Conservation (phyloP, 352 stramenopile species). For the Phytophthora kernoviae region DNA sequence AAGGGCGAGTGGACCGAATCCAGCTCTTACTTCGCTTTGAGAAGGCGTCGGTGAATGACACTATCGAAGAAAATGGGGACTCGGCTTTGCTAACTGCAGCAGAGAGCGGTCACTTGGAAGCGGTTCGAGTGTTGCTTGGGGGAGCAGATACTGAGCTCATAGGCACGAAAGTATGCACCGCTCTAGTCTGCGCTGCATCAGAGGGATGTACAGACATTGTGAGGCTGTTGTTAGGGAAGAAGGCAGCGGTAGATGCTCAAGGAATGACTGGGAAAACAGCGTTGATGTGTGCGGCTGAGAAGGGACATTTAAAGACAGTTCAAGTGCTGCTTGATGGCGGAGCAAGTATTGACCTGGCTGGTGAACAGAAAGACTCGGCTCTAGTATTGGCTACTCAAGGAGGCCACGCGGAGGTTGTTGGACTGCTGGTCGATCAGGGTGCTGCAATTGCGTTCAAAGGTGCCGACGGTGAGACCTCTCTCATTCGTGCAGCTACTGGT, state of each 20-base stretch:
- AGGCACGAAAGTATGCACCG: background rate
- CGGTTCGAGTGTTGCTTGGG: background rate
- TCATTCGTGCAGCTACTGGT: background rate
- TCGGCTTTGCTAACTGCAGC: background rate
- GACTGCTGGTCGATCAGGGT: background rate
- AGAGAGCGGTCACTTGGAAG: background rate
- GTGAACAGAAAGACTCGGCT: background rate
- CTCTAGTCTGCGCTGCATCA: slow-evolving; percentile 7
- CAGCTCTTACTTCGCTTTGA: background rate
- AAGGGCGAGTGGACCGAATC: background rate
- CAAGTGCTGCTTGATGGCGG: background rate
- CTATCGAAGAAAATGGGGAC: background rate
- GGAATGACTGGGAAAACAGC: slow-evolving; percentile 1
- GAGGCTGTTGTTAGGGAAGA: background rate
- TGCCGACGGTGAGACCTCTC: background rate
- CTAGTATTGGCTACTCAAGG: background rate
- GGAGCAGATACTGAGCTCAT: slow-evolving; percentile 3
- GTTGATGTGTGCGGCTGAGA: slow-evolving; percentile 1
- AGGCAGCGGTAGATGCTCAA: background rate
- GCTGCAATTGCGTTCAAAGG: background rate
- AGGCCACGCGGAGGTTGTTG: background rate
- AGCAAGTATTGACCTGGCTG: background rate
- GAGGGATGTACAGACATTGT: slow-evolving; percentile 1
- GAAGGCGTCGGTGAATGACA: background rate
- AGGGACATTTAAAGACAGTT: slow-evolving; percentile 2